Percentiles rank a stretch among this genome's conserved stretches.
Conservation (phyloP, 169 alveolate genomes). For the Perkinsus marinus region DNA sequence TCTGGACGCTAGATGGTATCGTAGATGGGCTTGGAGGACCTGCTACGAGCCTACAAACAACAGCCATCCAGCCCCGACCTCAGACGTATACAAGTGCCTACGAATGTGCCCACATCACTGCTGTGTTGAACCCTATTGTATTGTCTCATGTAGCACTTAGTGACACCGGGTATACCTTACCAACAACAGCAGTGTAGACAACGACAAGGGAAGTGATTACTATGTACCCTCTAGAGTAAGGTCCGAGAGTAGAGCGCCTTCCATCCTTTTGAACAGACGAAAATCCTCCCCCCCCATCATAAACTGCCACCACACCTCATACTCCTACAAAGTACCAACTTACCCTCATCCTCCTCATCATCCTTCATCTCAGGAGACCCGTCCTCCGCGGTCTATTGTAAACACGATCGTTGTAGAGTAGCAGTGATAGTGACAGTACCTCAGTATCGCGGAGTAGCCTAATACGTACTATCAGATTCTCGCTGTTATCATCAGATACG, state of each 20-base stretch:
- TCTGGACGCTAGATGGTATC: slow-evolving; percentile 80
- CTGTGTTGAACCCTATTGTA: slow-evolving; percentile 72
- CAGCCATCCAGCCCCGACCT: background rate
- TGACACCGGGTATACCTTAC: slow-evolving; percentile 57
- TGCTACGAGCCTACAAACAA: slow-evolving; percentile 42
- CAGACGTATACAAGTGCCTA: background rate
- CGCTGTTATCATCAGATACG: slow-evolving; percentile 90
- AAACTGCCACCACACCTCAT: background rate
- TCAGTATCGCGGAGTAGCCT: slow-evolving; percentile 30
- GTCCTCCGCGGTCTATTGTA: slow-evolving; percentile 34
- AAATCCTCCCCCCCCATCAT: slow-evolving; percentile 30
- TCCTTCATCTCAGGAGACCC: slow-evolving; percentile 12
- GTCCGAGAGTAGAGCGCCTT: slow-evolving; percentile 42
- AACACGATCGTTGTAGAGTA: background rate
- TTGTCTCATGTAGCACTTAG: slow-evolving; percentile 91
- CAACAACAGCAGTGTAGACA: too few species aligned
- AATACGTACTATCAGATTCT: slow-evolving; percentile 81
- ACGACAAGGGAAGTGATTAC: too few species aligned
- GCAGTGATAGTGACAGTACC: background rate
- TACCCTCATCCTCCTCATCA: slow-evolving; percentile 8
- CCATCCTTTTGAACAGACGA: slow-evolving; percentile 37
- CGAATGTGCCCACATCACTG: slow-evolving; percentile 66
- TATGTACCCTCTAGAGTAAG: slow-evolving; percentile 59
- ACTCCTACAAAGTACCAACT: background rate
- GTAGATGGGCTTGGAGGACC: slow-evolving; percentile 90